Evolutionary conservation across 257 asterid genomes (phyloP).

Genomic region (Penstemon newberryi): DNA sequence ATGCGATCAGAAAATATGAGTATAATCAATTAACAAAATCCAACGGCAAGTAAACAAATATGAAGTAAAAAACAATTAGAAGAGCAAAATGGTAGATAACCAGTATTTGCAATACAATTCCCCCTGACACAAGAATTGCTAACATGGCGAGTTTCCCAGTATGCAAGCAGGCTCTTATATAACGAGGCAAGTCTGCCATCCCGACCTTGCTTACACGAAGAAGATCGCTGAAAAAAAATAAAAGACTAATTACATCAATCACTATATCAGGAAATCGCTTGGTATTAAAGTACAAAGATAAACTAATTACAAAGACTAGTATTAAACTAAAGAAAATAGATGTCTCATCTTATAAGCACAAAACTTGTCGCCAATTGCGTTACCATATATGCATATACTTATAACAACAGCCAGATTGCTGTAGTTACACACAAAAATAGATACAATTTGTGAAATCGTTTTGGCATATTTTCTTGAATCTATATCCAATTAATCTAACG

Average conservation of each 20-base stretch:
- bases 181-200: constrained; percentile 75
- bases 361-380: background rate
- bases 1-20: constrained; percentile 26
- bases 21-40: constrained; percentile 21
- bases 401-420: background rate
- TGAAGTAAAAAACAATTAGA: constrained; percentile 2
- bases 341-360: constrained; percentile 19
- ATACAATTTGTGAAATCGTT: constrained; percentile 2
- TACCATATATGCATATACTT: background rate
- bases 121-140: constrained; percentile 92
- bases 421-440: background rate
- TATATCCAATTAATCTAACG: constrained; percentile 6
- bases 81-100: constrained; percentile 36
- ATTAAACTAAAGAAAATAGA: background rate
- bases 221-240: constrained; percentile 19
- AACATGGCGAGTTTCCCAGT: constrained; percentile 82
- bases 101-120: constrained; percentile 89
- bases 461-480: constrained; percentile 3
- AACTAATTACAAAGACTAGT: too few species aligned
- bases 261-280: too few species aligned
- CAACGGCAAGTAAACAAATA: constrained; percentile 10
- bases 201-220: constrained; percentile 43
- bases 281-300: too few species aligned
- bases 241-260: background rate
- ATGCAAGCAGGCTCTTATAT: constrained; percentile 70